Percentiles rank a stretch among this genome's conserved stretches.
Evolutionary conservation across 768 basidiomycete species (phyloP).

Genomic region (Naganishia kalamii): DNA sequence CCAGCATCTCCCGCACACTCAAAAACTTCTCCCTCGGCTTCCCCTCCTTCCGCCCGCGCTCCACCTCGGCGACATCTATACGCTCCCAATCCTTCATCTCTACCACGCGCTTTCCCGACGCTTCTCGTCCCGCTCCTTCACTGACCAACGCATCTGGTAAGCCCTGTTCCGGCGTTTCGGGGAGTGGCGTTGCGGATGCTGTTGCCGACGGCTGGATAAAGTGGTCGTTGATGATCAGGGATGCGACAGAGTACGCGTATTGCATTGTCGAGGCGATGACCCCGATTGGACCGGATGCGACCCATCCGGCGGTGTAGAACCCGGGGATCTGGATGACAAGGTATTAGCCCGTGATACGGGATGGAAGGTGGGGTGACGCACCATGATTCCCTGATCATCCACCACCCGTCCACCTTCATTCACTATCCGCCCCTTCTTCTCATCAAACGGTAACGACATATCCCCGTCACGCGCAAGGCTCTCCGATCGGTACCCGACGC

Average conservation of each 20-base stretch:
- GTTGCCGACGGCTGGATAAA: conserved; percentile 26
- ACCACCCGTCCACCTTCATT: conserved; percentile 48
- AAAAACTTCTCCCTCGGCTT: conserved; percentile 50
- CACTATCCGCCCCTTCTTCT: conserved; percentile 49
- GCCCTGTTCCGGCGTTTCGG: conserved; percentile 49
- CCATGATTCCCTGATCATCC: conserved; percentile 39
- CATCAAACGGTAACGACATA: conserved; percentile 45
- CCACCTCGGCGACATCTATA: conserved; percentile 66
- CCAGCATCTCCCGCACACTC: conserved; percentile 47
- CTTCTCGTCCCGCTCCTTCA: conserved; percentile 30
- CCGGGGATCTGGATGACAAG: conserved; percentile 46
- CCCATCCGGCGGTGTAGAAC: conserved; percentile 94
- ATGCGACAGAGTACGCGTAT: conserved; percentile 74
- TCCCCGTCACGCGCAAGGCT: conserved; percentile 45
- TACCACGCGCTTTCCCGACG: conserved; percentile 49
- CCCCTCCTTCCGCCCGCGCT: conserved; percentile 51
- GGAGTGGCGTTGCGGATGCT: conserved; percentile 2
- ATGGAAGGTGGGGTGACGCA: conserved; percentile 24
- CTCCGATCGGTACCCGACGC: conserved; percentile 76
- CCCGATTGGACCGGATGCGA: conserved; percentile 79
- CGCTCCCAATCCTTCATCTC: conserved; percentile 68
- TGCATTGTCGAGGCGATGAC: conserved; percentile 91
- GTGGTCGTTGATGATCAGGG: conserved; percentile 62
- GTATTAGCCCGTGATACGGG: not conserved
- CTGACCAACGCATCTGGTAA: conserved; percentile 49